A percentile compares a stretch with the other conserved stretches of the same genome.
Evolutionary conservation across 108 stramenopile genomes (phyloP).

Genomic region (Fistulifera pelliculosa): DNA sequence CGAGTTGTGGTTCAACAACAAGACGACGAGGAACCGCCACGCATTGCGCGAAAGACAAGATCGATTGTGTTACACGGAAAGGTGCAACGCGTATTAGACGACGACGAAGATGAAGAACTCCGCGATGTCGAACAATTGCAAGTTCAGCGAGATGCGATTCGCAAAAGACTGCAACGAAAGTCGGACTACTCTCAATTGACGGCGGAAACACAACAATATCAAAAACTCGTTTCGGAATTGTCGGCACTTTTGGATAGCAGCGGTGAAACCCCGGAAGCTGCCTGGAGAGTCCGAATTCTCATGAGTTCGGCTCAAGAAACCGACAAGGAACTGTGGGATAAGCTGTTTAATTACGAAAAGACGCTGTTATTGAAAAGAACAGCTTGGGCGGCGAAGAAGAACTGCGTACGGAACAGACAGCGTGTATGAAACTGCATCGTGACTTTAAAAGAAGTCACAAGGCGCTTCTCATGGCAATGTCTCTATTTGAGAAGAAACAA

Average conservation of each 20-base stretch:
- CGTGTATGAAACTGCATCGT: conserved; percentile 18
- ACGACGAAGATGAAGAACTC: too few relatives aligned
- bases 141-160: neutral
- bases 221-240: conserved; percentile 16
- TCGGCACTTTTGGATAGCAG: conserved; percentile 26
- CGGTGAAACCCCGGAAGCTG: conserved; percentile 28
- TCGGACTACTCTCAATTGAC: conserved; percentile 2
- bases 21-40: too few relatives aligned
- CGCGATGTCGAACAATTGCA: conserved; percentile 7
- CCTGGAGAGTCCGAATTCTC: conserved; percentile 29
- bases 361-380: neutral
- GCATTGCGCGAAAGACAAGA: too few relatives aligned
- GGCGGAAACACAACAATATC: neutral
- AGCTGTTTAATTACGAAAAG: conserved; percentile 4
- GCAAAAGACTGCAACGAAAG: neutral
- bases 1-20: too few relatives aligned
- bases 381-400: conserved; percentile 7
- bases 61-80: too few relatives aligned
- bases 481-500: conserved; percentile 10
- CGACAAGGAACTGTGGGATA: conserved; percentile 18
- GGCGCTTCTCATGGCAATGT: conserved; percentile 8
- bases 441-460: conserved; percentile 24
- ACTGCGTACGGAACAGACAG: conserved; percentile 2
- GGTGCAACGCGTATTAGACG: too few relatives aligned
- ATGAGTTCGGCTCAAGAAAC: conserved; percentile 26